phyloP scores from a whole-genome alignment of 768 basidiomycete genomes.

The Gloeostereum incarnatum region DNA sequence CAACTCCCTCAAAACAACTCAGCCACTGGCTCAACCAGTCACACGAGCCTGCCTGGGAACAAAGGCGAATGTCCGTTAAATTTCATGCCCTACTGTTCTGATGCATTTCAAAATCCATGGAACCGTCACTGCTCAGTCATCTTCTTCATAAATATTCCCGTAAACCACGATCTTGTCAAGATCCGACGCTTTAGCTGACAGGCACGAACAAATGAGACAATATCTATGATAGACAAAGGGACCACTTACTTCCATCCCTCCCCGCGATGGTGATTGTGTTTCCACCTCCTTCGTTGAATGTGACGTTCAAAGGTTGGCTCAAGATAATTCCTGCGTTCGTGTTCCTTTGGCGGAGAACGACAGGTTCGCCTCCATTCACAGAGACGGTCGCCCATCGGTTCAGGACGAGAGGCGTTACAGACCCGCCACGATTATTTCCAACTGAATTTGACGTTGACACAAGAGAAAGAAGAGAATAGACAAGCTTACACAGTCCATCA shows the following conservation, averaged over 20 bases:
- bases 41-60: too few relatives aligned
- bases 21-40: too few relatives aligned
- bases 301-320: conserved; percentile 13
- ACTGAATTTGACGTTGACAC: conserved; percentile 8
- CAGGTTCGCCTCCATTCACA: conserved; percentile 15
- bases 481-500: conserved; percentile 2
- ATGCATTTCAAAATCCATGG: too few relatives aligned
- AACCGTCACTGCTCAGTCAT: too few relatives aligned
- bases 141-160: conserved; percentile 17
- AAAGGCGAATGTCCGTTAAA: too few relatives aligned
- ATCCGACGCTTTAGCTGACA: conserved; percentile 13
- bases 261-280: conserved; percentile 15
- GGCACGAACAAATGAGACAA: background rate
- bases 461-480: background rate
- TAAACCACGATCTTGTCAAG: conserved; percentile 16
- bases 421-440: conserved; percentile 16
- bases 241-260: conserved; percentile 13
- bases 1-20: too few relatives aligned
- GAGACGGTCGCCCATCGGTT: conserved; percentile 16
- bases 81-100: too few relatives aligned
- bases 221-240: background rate
- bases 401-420: conserved; percentile 11
- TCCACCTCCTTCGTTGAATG: conserved; percentile 11
- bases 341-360: conserved; percentile 12
- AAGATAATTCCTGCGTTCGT: conserved; percentile 16